Evolutionary conservation across 1,284 basidiomycete genomes (phyloP).

Genomic region (Uromyces viciae-fabae): DNA sequence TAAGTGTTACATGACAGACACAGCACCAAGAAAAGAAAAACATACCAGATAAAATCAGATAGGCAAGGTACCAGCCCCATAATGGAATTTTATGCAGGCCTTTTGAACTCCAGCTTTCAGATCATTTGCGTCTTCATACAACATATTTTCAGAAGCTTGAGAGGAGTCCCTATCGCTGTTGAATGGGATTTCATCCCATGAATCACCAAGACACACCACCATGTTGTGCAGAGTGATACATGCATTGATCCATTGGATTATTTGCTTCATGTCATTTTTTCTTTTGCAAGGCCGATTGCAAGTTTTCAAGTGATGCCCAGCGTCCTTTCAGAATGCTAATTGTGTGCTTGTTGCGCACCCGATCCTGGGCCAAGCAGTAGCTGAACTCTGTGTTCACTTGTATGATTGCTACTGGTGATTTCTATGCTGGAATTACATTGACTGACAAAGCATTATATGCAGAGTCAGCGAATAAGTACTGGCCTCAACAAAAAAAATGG

Average conservation of each 20-base stretch:
- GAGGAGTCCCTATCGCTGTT: neutral
- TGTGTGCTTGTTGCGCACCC: neutral
- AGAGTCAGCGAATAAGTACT: neutral
- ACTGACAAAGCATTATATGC: neutral
- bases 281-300: neutral
- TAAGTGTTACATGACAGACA: too few species aligned
- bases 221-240: neutral
- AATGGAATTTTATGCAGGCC: neutral
- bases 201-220: neutral
- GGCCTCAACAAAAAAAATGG: neutral
- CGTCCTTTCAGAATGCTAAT: neutral
- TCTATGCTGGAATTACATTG: neutral
- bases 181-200: neutral
- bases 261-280: neutral
- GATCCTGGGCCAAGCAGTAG: neutral
- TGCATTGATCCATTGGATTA: neutral
- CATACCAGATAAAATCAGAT: neutral
- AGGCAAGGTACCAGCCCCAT: neutral
- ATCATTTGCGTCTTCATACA: neutral
- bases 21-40: neutral
- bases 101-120: neutral
- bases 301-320: neutral
- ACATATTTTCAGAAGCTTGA: neutral
- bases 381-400: neutral
- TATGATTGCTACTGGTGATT: neutral